phyloP scores from a whole-genome alignment of 208 protist genomes.

The Trichomonas tenax region DNA sequence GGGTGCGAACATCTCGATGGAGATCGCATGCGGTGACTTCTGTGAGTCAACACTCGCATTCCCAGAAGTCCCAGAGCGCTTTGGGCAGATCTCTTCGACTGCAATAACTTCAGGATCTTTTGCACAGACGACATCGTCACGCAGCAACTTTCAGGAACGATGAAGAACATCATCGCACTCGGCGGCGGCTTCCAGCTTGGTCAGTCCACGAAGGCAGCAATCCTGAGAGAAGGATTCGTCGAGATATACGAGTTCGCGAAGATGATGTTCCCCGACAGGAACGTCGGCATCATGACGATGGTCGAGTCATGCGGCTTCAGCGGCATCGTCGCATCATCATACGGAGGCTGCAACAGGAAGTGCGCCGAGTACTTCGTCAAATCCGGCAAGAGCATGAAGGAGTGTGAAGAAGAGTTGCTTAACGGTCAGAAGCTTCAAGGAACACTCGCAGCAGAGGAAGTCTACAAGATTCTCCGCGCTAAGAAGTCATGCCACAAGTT shows the following conservation, averaged over 20 bases:
- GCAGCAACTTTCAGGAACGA: constrained; percentile 12
- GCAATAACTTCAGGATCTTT: background rate
- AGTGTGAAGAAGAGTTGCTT: constrained; percentile 44
- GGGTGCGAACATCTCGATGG: constrained; percentile 33
- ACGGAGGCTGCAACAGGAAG: constrained; percentile 46
- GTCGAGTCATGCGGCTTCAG: constrained; percentile 34
- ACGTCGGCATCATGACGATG: constrained; percentile 23
- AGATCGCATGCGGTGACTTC: constrained; percentile 24
- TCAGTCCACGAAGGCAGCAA: constrained; percentile 36
- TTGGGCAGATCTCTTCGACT: background rate
- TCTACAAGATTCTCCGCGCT: constrained; percentile 3
- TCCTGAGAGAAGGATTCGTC: constrained; percentile 33
- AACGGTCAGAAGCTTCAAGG: constrained; percentile 52
- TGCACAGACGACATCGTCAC: constrained; percentile 18
- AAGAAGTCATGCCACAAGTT: background rate
- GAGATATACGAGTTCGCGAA: constrained; percentile 18
- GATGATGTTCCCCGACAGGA: background rate
- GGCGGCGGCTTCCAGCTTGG: constrained; percentile 28
- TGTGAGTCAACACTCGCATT: background rate
- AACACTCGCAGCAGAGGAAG: constrained; percentile 42
- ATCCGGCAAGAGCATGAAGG: constrained; percentile 34
- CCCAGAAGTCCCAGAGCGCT: constrained; percentile 19
- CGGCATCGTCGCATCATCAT: constrained; percentile 41
- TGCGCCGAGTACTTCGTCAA: constrained; percentile 41
- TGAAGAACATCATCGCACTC: constrained; percentile 39